Evolutionary conservation across 345 rosid species (phyloP), one percentile per base, ranked within the genome.

Genomic region (Rhizophora apiculata): DNA sequence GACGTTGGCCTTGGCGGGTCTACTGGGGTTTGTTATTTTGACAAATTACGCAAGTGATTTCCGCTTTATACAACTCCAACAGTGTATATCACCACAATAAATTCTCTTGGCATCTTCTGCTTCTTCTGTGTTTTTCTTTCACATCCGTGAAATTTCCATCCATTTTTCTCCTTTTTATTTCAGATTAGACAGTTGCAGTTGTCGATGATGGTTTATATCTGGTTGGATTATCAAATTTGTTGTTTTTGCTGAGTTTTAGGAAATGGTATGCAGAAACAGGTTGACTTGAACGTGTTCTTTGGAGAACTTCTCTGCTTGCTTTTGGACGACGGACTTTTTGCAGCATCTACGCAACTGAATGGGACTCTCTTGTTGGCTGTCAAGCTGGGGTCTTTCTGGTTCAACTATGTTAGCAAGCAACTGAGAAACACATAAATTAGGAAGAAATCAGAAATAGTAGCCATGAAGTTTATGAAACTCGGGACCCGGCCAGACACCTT

Each of bases 391-490:
- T 72, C 49, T 43, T 26, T 72, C 6, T 56, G 64, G 64, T 56
- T 69, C 63, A 70, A 67, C 22, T 37, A 69, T 69, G 66, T 26
- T 67, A 63, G 69, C 7, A 57, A 67, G 51, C 51, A 52, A 27
- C 48, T 72, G 55, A 37, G 74, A 67, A 77, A 32, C 56, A 60
- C 63, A 77, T 62, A 78, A 67, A 48, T 68, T 24, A 22, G 60
- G 72, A 66, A 68, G 69, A 26, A 67, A 62, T 13, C 63, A 73
- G 36, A 56, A 62, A 66, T 37, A 62, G 48, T 55, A 85, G 77
- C 65, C 80, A 95, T 95, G 99, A 95, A 95, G 99, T 95, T 95
- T 72, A 95, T 95, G 99, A 95, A 92, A 81, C 93, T 95, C n/a
- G 99, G 99, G 68, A 87, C 96, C 72, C 84, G 96, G 63, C 97